These are phyloP conservation scores for Exidia glandulosa DNA, from an alignment of 768 basidiomycete genomes.

Conservation along the genomic window DNA sequence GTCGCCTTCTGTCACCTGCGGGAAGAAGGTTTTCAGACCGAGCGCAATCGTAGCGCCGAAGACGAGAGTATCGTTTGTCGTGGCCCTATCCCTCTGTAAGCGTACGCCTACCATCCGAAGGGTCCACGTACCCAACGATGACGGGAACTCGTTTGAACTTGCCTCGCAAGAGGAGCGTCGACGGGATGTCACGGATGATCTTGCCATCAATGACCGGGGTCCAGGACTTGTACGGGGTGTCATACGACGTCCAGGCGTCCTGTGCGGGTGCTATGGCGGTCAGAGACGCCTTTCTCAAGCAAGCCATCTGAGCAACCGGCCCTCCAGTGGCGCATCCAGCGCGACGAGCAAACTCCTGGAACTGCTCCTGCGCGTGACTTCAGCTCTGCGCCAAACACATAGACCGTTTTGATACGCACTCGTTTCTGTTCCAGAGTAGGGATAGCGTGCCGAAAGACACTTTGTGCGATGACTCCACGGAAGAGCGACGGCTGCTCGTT, in stretches of 20 bases:
- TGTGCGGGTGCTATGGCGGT: constrained; percentile 44
- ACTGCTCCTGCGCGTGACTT: constrained; percentile 30
- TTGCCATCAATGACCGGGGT: constrained; percentile 45
- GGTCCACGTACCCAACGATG: constrained; percentile 38
- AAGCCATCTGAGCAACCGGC: constrained; percentile 27
- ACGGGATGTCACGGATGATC: constrained; percentile 40
- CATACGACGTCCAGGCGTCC: constrained; percentile 29
- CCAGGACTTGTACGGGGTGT: constrained; percentile 34
- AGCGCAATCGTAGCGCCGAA: constrained; percentile 27
- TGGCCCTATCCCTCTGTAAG: constrained; percentile 24
- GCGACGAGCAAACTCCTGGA: constrained; percentile 36
- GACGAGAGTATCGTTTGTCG: constrained; percentile 49
- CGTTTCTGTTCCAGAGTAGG: constrained; percentile 40
- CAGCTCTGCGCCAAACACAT: neutral
- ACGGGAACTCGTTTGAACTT: constrained; percentile 41
- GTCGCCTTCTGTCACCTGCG: constrained; percentile 30
- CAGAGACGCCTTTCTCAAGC: constrained; percentile 39
- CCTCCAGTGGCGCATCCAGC: constrained; percentile 38
- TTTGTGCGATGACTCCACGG: constrained; percentile 48
- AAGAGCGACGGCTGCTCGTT: constrained; percentile 31
- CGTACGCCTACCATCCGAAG: constrained; percentile 8
- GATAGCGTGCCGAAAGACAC: constrained; percentile 42
- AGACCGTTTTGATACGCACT: constrained; percentile 22
- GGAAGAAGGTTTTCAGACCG: constrained; percentile 33
- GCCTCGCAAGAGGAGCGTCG: constrained; percentile 31